These are phyloP conservation scores for Sordariomycetes sp. DNA, from an alignment of 2,329 filamentous ascomycete genomes.

Conservation along the genomic window DNA sequence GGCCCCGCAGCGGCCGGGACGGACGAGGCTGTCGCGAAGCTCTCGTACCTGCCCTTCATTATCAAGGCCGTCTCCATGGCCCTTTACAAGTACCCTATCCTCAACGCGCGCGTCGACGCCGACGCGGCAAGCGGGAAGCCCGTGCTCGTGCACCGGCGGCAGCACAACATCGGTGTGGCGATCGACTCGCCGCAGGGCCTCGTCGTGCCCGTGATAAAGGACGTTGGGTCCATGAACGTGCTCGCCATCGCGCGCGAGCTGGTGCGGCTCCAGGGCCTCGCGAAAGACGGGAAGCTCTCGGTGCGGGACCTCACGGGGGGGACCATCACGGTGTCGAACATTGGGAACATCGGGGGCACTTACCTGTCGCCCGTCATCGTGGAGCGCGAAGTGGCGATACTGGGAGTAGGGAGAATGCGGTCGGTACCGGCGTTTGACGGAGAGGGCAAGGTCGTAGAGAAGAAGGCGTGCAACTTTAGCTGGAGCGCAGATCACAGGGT, in stretches of 20 bases:
- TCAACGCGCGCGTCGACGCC: conserved; percentile 75
- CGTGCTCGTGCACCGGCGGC: conserved; percentile 62
- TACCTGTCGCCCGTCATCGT: conserved; percentile 89
- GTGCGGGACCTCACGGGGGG: conserved; percentile 70
- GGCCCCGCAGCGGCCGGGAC: conserved; percentile 22
- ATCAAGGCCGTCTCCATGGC: conserved; percentile 90
- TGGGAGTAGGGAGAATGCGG: conserved; percentile 76
- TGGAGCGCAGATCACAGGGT: conserved; percentile 95
- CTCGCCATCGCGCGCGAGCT: conserved; percentile 70
- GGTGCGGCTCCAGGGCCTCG: conserved; percentile 59
- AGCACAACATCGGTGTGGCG: conserved; percentile 92
- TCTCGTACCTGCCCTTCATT: conserved; percentile 89
- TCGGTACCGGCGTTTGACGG: conserved; percentile 69
- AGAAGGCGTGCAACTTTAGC: conserved; percentile 80
- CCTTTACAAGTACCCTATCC: conserved; percentile 68
- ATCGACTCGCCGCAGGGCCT: conserved; percentile 88
- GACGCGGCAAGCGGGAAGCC: conserved; percentile 51
- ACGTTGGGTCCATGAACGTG: conserved; percentile 70
- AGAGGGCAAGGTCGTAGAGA: conserved; percentile 52
- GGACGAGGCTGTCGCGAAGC: conserved; percentile 41
- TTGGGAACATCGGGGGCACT: conserved; percentile 87
- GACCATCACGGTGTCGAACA: conserved; percentile 94
- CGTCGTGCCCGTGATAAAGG: conserved; percentile 82
- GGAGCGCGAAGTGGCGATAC: conserved; percentile 79
- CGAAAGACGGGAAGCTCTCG: conserved; percentile 62